Evolutionary conservation across 176 grass and related monocot genomes (phyloP).

Genomic region (Typha latifolia): DNA sequence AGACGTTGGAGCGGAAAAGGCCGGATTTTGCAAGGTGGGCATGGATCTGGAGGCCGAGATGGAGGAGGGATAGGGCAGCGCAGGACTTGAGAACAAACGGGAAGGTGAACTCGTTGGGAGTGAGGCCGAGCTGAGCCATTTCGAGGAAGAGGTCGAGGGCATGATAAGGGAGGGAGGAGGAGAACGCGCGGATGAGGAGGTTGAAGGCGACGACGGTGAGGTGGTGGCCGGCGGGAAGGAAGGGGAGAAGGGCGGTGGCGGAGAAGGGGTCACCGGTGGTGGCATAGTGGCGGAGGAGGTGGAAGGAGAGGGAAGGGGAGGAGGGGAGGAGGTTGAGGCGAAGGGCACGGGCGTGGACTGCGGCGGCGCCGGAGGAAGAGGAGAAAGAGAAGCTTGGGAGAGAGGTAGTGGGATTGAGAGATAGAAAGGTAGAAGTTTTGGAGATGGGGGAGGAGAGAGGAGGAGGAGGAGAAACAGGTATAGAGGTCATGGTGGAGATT

Average conservation of each 20-base stretch:
- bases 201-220: constrained; percentile 18
- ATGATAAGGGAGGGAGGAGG: constrained; percentile 14
- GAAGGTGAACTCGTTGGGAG: constrained; percentile 27
- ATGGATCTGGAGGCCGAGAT: constrained; percentile 38
- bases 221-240: constrained; percentile 7
- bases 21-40: constrained; percentile 26
- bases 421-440: too few relatives aligned
- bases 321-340: constrained; percentile 11
- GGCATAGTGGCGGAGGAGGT: constrained; percentile 1
- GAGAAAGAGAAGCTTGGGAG: neutral
- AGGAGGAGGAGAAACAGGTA: too few relatives aligned
- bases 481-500: too few relatives aligned
- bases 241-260: constrained; percentile 8
- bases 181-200: constrained; percentile 19
- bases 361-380: neutral
- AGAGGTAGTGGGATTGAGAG: too few relatives aligned
- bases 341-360: constrained; percentile 14
- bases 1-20: constrained; percentile 17
- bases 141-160: constrained; percentile 27
- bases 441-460: too few relatives aligned
- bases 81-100: constrained; percentile 30
- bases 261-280: neutral
- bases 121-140: constrained; percentile 10
- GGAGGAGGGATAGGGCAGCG: constrained; percentile 15
- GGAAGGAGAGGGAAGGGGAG: constrained; percentile 4